Evolutionary conservation across 108 stramenopile genomes (phyloP).

Genomic region (Nitzschia sp.): DNA sequence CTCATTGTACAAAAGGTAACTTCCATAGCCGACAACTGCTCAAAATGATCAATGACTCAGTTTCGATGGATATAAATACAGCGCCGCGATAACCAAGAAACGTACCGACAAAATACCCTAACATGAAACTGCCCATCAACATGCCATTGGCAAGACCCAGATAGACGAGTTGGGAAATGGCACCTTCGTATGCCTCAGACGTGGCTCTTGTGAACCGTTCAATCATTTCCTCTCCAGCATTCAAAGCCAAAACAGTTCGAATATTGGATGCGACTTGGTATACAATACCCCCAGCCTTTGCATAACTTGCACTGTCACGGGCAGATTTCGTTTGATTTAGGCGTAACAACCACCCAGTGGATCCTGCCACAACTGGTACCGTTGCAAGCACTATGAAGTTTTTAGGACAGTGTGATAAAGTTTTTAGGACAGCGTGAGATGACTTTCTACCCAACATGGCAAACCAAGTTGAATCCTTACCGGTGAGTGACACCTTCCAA

Average conservation of each 20-base stretch:
- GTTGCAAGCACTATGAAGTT: conserved; percentile 15
- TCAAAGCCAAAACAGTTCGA: conserved; percentile 53
- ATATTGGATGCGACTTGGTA: conserved; percentile 42
- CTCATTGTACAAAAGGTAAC: conserved; percentile 40
- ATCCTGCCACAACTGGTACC: conserved; percentile 43
- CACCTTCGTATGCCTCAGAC: conserved; percentile 36
- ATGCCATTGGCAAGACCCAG: conserved; percentile 56
- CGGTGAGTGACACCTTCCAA: conserved; percentile 42
- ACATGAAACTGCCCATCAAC: conserved; percentile 38
- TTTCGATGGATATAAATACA: conserved; percentile 28
- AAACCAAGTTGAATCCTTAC: not conserved
- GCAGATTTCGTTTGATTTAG: conserved; percentile 36
- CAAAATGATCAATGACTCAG: conserved; percentile 9
- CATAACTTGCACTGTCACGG: conserved; percentile 39
- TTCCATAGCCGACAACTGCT: conserved; percentile 50
- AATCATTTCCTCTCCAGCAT: conserved; percentile 44
- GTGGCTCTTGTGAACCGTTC: conserved; percentile 45
- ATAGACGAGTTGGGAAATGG: conserved; percentile 21
- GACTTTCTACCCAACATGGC: not conserved
- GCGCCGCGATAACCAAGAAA: conserved; percentile 29
- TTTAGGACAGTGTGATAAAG: too few species aligned
- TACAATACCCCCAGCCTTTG: conserved; percentile 48
- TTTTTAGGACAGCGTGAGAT: too few species aligned
- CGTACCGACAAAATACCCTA: conserved; percentile 20
- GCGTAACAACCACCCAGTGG: conserved; percentile 31